Evolutionary conservation across 257 asterid species (phyloP).

Genomic region (Przewalskia tangutica): DNA sequence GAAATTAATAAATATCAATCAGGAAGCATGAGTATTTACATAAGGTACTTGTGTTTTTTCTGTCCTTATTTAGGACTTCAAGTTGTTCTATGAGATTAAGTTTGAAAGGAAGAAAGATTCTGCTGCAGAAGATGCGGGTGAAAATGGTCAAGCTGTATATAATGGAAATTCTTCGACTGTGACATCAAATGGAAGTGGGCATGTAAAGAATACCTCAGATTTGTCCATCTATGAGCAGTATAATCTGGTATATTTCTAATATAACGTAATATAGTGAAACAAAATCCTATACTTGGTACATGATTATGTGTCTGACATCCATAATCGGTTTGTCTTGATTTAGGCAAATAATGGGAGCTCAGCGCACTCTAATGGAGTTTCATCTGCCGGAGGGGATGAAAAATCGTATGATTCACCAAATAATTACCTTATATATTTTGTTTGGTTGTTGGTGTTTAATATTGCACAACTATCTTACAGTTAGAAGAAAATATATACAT

Average conservation of each 20-base stretch:
- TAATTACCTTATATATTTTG: neutral
- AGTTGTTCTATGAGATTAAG: constrained; percentile 75
- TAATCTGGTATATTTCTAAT: constrained; percentile 42
- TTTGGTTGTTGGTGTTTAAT: neutral
- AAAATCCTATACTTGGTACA: neutral
- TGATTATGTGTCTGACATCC: constrained; percentile 9
- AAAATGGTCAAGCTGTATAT: constrained; percentile 20
- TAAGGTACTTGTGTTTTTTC: constrained; percentile 10
- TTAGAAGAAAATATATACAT: neutral
- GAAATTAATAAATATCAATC: neutral
- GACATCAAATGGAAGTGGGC: constrained; percentile 29
- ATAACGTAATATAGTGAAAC: neutral
- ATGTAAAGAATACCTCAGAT: constrained; percentile 42
- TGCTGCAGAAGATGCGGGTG: constrained; percentile 27
- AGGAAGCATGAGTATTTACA: constrained; percentile 18
- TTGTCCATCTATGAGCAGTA: constrained; percentile 75
- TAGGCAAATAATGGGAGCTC: constrained; percentile 37
- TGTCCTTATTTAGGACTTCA: constrained; percentile 63
- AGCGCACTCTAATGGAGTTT: constrained; percentile 38
- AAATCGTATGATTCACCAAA: constrained; percentile 41
- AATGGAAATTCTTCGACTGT: constrained; percentile 26
- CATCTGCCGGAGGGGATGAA: constrained; percentile 36
- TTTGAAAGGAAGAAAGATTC: constrained; percentile 77
- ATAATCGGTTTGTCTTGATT: constrained; percentile 13
- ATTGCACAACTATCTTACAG: neutral